Conservation (phyloP, 2,329 filamentous ascomycete species). For the Cercospora sp. region DNA sequence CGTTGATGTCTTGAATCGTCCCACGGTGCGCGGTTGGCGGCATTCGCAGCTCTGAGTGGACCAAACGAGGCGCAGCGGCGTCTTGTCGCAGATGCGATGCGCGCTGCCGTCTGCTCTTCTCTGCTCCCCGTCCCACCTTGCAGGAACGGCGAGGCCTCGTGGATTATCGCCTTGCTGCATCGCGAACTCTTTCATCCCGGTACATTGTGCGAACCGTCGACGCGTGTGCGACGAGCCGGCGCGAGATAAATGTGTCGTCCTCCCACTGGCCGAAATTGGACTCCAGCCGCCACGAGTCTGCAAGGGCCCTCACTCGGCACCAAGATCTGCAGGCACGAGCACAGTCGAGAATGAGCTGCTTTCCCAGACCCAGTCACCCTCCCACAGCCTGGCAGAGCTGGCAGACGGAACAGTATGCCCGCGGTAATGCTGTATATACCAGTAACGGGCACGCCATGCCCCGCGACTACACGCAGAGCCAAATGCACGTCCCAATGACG, state of each 20-base stretch:
- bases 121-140: neutral
- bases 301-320: conserved; percentile 4
- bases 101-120: neutral
- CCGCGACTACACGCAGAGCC: neutral
- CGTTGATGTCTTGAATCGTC: neutral
- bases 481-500: conserved; percentile 3
- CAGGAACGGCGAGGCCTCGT: conserved; percentile 1
- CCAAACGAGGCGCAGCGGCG: conserved; percentile 13
- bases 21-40: neutral
- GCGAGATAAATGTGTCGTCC: conserved; percentile 9
- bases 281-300: conserved; percentile 16
- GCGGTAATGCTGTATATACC: conserved; percentile 8
- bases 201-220: neutral
- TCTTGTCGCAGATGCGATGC: conserved; percentile 6
- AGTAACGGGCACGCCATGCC: conserved; percentile 7
- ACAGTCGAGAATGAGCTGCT: conserved; percentile 13
- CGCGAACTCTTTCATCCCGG: neutral
- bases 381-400: neutral
- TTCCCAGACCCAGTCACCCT: neutral
- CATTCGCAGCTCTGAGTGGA: conserved; percentile 13
- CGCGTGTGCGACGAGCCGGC: neutral
- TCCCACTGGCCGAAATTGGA: neutral
- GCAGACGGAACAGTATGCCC: conserved; percentile 8
- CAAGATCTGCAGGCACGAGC: conserved; percentile 13
- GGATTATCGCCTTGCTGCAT: conserved; percentile 4